Evolutionary conservation across 2,329 filamentous ascomycete genomes (phyloP), one percentile per base, ranked within the genome.

Genomic region (Thyridium curvatum): DNA sequence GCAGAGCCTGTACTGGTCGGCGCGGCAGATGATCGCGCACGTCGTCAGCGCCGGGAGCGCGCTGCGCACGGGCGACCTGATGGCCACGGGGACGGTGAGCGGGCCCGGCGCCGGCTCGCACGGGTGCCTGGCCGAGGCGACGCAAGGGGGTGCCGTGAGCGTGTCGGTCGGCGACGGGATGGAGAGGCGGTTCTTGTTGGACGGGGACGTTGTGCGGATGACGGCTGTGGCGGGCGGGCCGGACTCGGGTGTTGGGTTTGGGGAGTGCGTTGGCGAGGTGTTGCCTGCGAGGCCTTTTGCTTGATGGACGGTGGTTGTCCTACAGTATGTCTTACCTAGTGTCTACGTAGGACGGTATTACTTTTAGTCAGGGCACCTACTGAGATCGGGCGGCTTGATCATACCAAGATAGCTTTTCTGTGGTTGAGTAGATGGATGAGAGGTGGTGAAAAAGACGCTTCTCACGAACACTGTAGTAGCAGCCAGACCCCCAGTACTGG

Each of bases 1-100:
- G 18, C 46, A 49, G 33, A 30, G 30, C 12, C 28, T 37, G 18
- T 29, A 29, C 8, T 37, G 35, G 35, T 16, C 21, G 9, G 16
- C n/a, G 35, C 35, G 18, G 14, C 35, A 37, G 35, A 37, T 37
- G 35, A 28, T 37, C 16, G 26, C 35, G 18, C 35, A 37, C 12
- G n/a, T 39, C 16, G n/a, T 32, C 18, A 32, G 32, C 21, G 21
- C 30, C n/a, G 40, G 40, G 1, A 32, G 12, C 7, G 32, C 52
- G 48, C 34, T 67, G 30, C 53, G 53, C 21, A 60, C 60, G 0
- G 65, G 65, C 0, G 65, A 70, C 43, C 8, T 70, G 1, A 40
- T 69, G 28, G 66, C 56, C 0, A 68, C 64, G 0, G 67, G 66
- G 0, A 70, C 65, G 0, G 56, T 70, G 9, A 61, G 54, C 4